Conservation (phyloP, 805 yeast genomes). For the Lachancea mirantina region DNA sequence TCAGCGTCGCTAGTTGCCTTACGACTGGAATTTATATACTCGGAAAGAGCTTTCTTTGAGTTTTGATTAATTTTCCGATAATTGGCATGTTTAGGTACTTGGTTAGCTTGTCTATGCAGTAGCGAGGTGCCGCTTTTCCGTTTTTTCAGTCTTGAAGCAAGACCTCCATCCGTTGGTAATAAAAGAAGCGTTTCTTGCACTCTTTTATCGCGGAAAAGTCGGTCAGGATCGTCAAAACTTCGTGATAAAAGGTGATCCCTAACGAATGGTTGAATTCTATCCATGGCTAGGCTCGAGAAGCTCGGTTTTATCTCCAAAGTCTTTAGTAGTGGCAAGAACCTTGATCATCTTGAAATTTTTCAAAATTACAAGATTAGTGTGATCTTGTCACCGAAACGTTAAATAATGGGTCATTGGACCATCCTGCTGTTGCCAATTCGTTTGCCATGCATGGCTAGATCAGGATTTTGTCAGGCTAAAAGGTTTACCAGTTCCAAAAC, state of each 20-base stretch:
- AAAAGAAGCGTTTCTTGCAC: slow-evolving; percentile 26
- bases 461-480: too few relatives aligned
- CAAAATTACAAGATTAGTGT: too few relatives aligned
- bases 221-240: slow-evolving; percentile 24
- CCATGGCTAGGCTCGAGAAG: slow-evolving; percentile 15
- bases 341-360: background rate
- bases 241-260: slow-evolving; percentile 25
- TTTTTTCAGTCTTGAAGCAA: slow-evolving; percentile 17
- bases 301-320: background rate
- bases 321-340: background rate
- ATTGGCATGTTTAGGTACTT: slow-evolving; percentile 17
- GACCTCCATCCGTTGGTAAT: slow-evolving; percentile 33
- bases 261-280: slow-evolving; percentile 26
- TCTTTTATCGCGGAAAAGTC: slow-evolving; percentile 28
- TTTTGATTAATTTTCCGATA: slow-evolving; percentile 25
- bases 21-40: slow-evolving; percentile 20
- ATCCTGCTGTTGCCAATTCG: too few relatives aligned
- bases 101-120: slow-evolving; percentile 10
- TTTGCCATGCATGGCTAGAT: too few relatives aligned
- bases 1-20: slow-evolving; percentile 19
- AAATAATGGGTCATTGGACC: too few relatives aligned
- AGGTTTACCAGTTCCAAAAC: too few relatives aligned
- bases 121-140: slow-evolving; percentile 13
- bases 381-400: too few relatives aligned
- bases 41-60: slow-evolving; percentile 28